These are phyloP conservation scores for Alternaria solani DNA, from an alignment of 2,329 filamentous ascomycete genomes.

Conservation along the genomic window DNA sequence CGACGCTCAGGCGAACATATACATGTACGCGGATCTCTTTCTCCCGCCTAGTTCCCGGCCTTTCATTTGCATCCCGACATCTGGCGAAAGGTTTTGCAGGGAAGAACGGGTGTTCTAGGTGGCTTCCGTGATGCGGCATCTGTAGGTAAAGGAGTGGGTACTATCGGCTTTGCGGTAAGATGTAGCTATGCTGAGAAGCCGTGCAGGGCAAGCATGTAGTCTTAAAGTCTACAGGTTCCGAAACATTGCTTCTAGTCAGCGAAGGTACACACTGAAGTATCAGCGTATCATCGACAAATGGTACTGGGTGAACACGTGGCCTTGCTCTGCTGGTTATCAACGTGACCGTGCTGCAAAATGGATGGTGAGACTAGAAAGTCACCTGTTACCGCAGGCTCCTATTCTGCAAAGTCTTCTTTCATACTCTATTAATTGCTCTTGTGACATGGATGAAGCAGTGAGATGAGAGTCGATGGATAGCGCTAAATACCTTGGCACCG, in stretches of 20 bases:
- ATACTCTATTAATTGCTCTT: background rate
- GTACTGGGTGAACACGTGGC: background rate
- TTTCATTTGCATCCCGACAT: slow-evolving; percentile 3
- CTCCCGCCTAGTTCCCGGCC: slow-evolving; percentile 3
- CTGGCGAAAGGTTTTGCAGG: slow-evolving; percentile 7
- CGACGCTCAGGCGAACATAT: slow-evolving; percentile 6
- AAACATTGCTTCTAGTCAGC: background rate
- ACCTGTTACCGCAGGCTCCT: background rate
- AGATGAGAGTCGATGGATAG: background rate
- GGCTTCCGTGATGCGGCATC: background rate
- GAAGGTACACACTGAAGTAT: background rate
- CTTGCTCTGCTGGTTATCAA: background rate
- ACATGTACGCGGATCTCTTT: slow-evolving; percentile 9
- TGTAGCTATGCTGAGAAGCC: background rate
- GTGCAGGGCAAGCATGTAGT: background rate
- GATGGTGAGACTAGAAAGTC: background rate
- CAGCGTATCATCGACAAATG: background rate
- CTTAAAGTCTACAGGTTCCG: background rate
- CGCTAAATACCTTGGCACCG: slow-evolving; percentile 19
- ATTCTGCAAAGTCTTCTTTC: background rate
- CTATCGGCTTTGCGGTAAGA: slow-evolving; percentile 2
- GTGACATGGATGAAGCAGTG: background rate
- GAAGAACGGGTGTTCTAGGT: slow-evolving; percentile 7
- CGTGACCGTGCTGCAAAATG: background rate
- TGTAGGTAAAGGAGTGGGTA: slow-evolving; percentile 2